phyloP scores from a whole-genome alignment of 345 rosid genomes.

The Gynandropsis gynandra region DNA sequence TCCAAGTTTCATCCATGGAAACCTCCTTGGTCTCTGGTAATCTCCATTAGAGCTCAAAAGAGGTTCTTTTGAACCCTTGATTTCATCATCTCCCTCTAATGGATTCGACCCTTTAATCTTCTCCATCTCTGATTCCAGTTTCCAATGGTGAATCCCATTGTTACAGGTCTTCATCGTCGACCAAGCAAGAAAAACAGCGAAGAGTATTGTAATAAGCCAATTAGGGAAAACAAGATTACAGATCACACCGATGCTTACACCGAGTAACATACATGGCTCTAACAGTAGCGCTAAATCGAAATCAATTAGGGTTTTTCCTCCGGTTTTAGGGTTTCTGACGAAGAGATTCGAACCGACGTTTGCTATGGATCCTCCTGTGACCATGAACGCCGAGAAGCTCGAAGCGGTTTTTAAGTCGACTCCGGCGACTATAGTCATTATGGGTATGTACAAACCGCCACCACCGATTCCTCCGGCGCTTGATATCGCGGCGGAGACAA shows the following conservation, averaged over 20 bases:
- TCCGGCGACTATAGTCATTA: constrained; percentile 49
- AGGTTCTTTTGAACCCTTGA: constrained; percentile 23
- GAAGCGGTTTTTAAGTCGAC: constrained; percentile 65
- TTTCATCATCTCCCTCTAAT: constrained; percentile 26
- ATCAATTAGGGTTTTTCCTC: constrained; percentile 39
- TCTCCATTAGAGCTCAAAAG: constrained; percentile 18
- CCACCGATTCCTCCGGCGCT: constrained; percentile 89
- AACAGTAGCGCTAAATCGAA: constrained; percentile 56
- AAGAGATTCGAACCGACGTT: constrained; percentile 49
- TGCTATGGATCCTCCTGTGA: constrained; percentile 62
- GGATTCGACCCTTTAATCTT: constrained; percentile 14
- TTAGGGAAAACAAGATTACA: constrained; percentile 59
- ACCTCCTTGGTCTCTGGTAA: constrained; percentile 18
- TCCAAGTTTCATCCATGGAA: constrained; percentile 65
- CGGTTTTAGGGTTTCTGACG: constrained; percentile 28
- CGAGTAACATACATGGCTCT: constrained; percentile 65
- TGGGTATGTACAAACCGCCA: constrained; percentile 61
- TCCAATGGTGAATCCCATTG: constrained; percentile 49
- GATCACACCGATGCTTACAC: constrained; percentile 68
- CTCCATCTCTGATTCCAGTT: constrained; percentile 39
- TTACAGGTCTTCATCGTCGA: constrained; percentile 56
- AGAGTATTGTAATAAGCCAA: constrained; percentile 55
- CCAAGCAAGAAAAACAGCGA: constrained; percentile 61
- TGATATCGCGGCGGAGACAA: constrained; percentile 55
- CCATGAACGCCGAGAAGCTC: constrained; percentile 73